Conservation (phyloP, 495 filamentous ascomycete species). For the Jackrogersella minutella region DNA sequence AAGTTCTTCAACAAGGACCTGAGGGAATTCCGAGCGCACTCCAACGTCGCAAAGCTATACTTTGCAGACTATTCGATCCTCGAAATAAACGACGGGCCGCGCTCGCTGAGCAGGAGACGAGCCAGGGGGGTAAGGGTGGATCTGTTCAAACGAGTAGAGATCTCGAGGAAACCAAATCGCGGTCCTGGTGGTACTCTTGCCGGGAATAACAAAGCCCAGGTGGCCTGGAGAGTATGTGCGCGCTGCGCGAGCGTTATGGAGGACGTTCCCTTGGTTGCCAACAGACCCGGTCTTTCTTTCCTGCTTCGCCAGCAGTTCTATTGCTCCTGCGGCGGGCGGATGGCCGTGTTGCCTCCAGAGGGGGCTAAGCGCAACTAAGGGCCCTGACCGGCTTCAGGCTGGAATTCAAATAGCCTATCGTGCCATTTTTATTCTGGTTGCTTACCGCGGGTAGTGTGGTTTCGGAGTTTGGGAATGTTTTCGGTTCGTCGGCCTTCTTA, state of each 20-base stretch:
- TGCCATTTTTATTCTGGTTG: not conserved
- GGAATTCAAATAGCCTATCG: not conserved
- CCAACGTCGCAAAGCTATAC: constrained; percentile 57
- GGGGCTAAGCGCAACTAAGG: not conserved
- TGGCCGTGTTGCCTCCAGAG: constrained; percentile 50
- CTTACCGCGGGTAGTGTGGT: not conserved
- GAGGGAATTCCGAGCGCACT: constrained; percentile 48
- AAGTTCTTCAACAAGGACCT: constrained; percentile 57
- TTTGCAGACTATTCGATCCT: constrained; percentile 60
- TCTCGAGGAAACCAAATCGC: constrained; percentile 20
- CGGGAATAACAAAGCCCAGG: constrained; percentile 5
- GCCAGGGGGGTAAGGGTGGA: constrained; percentile 47
- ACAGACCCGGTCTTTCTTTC: constrained; percentile 56
- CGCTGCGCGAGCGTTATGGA: constrained; percentile 71
- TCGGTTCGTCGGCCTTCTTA: not conserved
- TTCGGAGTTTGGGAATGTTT: not conserved
- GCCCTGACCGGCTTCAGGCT: not conserved
- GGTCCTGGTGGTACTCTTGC: not conserved
- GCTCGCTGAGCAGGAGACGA: constrained; percentile 38
- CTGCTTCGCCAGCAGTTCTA: constrained; percentile 60
- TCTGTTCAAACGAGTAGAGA: constrained; percentile 50
- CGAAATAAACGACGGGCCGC: constrained; percentile 54
- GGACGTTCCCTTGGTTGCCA: constrained; percentile 54
- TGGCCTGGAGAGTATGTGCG: constrained; percentile 63
- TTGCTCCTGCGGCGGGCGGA: constrained; percentile 62